These are phyloP conservation scores for Penicillium sp. DNA, from an alignment of 2,329 filamentous ascomycete genomes.

Conservation along the genomic window DNA sequence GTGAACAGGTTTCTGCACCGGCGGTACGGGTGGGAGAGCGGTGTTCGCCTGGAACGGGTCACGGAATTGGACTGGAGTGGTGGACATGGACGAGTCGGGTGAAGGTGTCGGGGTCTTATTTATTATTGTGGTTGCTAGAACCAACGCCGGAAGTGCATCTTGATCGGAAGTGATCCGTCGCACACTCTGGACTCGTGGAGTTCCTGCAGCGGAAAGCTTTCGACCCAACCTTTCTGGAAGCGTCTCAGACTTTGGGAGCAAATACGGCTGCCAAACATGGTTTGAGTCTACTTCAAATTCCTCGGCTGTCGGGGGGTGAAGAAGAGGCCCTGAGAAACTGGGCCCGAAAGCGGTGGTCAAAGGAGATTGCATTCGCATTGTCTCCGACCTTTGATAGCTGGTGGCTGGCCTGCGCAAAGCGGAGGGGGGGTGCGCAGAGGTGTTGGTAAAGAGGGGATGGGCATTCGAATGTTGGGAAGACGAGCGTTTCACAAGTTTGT, in stretches of 20 bases:
- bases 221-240: slow-evolving; percentile 35
- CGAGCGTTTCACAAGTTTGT: slow-evolving; percentile 61
- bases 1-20: slow-evolving; percentile 11
- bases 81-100: slow-evolving; percentile 20
- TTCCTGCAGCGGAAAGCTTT: slow-evolving; percentile 38
- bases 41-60: slow-evolving; percentile 29
- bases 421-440: slow-evolving; percentile 40
- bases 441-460: slow-evolving; percentile 31
- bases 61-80: slow-evolving; percentile 27
- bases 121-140: slow-evolving; percentile 43
- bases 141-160: slow-evolving; percentile 46
- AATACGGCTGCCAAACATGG: slow-evolving; percentile 39
- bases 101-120: slow-evolving; percentile 21
- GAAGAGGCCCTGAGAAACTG: slow-evolving; percentile 14
- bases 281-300: slow-evolving; percentile 15
- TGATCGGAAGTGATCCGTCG: slow-evolving; percentile 45
- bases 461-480: slow-evolving; percentile 50
- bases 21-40: slow-evolving; percentile 3
- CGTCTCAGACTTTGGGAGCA: slow-evolving; percentile 28
- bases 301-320: slow-evolving; percentile 6
- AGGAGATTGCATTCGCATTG: slow-evolving; percentile 46
- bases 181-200: slow-evolving; percentile 33
- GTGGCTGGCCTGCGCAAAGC: slow-evolving; percentile 57
- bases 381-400: slow-evolving; percentile 58
- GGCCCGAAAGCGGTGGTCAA: slow-evolving; percentile 29